phyloP scores from a whole-genome alignment of 2,329 filamentous ascomycete species.

The Alternaria ventricosa region DNA sequence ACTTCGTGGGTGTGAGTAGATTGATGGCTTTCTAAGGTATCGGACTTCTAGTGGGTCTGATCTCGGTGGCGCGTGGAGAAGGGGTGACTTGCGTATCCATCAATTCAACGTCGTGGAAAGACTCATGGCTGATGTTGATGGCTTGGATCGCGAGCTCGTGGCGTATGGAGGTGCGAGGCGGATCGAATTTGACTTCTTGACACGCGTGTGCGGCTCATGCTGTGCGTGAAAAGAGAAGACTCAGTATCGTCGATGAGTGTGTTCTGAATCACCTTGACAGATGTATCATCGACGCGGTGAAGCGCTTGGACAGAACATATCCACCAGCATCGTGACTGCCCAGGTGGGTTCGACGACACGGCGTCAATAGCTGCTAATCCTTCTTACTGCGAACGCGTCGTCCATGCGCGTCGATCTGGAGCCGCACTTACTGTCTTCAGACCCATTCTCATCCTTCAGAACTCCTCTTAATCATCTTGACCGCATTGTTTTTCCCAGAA shows the following conservation, averaged over 20 bases:
- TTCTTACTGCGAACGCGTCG: background rate
- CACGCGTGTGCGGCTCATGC: background rate
- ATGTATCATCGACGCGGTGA: accelerated
- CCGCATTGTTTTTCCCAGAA: background rate
- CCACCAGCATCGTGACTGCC: background rate
- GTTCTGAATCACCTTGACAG: background rate
- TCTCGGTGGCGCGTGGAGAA: background rate
- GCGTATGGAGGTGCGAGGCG: too few relatives aligned
- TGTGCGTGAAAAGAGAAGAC: background rate
- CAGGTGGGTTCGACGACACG: background rate
- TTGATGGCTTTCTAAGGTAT: background rate
- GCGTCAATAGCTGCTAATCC: background rate
- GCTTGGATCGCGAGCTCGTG: too few relatives aligned
- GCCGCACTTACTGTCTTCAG: background rate
- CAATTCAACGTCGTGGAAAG: too few relatives aligned
- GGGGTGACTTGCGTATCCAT: too few relatives aligned
- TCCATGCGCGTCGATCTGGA: background rate
- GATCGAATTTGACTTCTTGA: background rate
- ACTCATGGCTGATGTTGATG: too few relatives aligned
- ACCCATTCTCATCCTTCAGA: background rate
- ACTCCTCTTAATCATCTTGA: background rate
- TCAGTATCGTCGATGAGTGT: background rate
- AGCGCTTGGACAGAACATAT: background rate
- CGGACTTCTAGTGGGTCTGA: background rate
- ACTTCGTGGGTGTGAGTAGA: background rate